Evolutionary conservation across 2,329 filamentous ascomycete genomes (phyloP).

Genomic region (Ophiostoma sp.): DNA sequence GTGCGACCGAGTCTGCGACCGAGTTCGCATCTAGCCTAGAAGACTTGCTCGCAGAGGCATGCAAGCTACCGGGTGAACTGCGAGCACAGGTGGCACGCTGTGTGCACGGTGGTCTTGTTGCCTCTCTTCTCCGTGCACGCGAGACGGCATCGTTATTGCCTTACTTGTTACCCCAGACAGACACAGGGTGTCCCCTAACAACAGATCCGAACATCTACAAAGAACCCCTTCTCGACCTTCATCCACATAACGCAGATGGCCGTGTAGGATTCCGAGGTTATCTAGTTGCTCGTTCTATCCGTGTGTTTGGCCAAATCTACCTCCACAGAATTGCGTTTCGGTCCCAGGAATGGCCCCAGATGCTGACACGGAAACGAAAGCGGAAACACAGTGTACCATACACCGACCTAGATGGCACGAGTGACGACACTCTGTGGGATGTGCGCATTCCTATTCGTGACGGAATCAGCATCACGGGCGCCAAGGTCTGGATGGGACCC

Average conservation of each 20-base stretch:
- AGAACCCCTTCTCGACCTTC: background rate
- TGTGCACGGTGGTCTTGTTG: conserved; percentile 18
- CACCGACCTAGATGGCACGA: background rate
- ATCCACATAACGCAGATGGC: background rate
- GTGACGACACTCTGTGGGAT: conserved; percentile 6
- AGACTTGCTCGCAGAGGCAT: conserved; percentile 16
- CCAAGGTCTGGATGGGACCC: conserved; percentile 18
- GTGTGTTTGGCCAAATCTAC: conserved; percentile 21
- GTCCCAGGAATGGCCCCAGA: background rate
- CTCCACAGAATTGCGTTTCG: conserved; percentile 12
- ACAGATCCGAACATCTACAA: background rate
- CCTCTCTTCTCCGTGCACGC: conserved; percentile 20
- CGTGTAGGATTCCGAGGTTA: background rate
- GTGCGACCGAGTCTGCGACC: background rate
- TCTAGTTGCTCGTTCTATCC: conserved; percentile 16
- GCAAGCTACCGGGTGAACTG: conserved; percentile 15
- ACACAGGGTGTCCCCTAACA: background rate
- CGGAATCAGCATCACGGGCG: conserved; percentile 13
- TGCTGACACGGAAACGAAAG: background rate
- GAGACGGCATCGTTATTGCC: conserved; percentile 17
- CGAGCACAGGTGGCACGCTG: background rate
- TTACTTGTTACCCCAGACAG: background rate
- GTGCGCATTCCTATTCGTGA: conserved; percentile 16
- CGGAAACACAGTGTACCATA: background rate
- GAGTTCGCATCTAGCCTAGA: background rate